These are phyloP conservation scores for Tulasnella sp. DNA, from an alignment of 768 basidiomycete genomes.

Conservation along the genomic window DNA sequence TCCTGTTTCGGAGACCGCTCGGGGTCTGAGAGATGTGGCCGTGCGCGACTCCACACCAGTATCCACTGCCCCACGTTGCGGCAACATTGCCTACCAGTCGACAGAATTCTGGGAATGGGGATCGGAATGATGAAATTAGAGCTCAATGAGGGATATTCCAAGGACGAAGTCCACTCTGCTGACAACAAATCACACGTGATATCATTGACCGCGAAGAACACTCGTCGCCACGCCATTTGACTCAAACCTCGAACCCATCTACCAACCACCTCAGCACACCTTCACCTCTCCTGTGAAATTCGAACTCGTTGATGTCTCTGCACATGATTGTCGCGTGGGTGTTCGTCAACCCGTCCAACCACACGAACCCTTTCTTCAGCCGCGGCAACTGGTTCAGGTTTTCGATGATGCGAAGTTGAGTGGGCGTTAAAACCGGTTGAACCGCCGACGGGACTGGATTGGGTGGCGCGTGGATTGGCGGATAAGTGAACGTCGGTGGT, in stretches of 20 bases:
- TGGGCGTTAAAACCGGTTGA: constrained; percentile 35
- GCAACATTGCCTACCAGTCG: no score
- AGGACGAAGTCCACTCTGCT: no score
- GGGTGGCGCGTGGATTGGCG: not conserved
- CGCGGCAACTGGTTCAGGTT: constrained; percentile 56
- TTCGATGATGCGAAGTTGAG: constrained; percentile 45
- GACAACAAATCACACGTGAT: no score
- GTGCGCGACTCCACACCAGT: no score
- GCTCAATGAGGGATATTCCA: no score
- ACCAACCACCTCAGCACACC: constrained; percentile 65
- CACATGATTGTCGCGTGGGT: constrained; percentile 63
- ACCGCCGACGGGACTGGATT: not conserved
- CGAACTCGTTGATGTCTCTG: constrained; percentile 51
- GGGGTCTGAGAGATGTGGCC: no score
- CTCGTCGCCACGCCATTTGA: no score
- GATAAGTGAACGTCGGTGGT: not conserved
- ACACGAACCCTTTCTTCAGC: constrained; percentile 60
- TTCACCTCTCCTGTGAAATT: constrained; percentile 46
- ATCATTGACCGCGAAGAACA: no score
- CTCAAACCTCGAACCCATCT: constrained; percentile 34
- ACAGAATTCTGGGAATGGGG: no score
- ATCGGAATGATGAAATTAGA: no score
- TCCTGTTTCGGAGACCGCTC: no score
- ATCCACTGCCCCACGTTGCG: no score
- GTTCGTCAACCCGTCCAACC: constrained; percentile 46